These are phyloP conservation scores for Aspergillus sp. DNA, from an alignment of 2,329 filamentous ascomycete genomes.

Conservation along the genomic window DNA sequence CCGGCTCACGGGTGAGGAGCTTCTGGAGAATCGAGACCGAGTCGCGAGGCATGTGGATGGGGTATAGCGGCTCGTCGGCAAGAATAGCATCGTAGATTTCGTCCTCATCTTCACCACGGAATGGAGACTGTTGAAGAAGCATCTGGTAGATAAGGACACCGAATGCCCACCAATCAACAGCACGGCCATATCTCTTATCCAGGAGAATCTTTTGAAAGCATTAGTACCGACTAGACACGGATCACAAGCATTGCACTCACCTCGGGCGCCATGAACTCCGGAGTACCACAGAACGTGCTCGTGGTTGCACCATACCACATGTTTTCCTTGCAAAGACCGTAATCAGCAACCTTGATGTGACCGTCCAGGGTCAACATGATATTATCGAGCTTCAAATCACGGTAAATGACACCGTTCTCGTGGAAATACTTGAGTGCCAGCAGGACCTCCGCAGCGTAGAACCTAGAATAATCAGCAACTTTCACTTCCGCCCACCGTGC, in stretches of 20 bases:
- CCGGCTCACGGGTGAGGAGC: slow-evolving; percentile 90
- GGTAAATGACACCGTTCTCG: slow-evolving; percentile 97
- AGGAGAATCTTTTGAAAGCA: slow-evolving; percentile 70
- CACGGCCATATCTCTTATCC: slow-evolving; percentile 96
- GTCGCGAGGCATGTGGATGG: slow-evolving; percentile 97
- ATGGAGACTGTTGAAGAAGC: slow-evolving; percentile 97
- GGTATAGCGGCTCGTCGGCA: slow-evolving; percentile 94
- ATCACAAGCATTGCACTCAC: slow-evolving; percentile 51
- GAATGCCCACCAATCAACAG: slow-evolving; percentile 99
- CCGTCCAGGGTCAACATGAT: slow-evolving; percentile 93
- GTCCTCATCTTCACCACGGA: slow-evolving; percentile 97
- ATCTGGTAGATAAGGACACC: slow-evolving; percentile 99
- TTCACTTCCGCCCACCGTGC: background rate
- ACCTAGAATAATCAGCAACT: slow-evolving; percentile 53
- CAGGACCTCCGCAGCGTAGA: slow-evolving; percentile 97
- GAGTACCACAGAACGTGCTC: slow-evolving; percentile 98
- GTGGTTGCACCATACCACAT: slow-evolving; percentile 99
- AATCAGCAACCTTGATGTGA: slow-evolving; percentile 98
- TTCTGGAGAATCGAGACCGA: slow-evolving; percentile 98
- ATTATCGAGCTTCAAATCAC: slow-evolving; percentile 78
- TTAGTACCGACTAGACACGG: slow-evolving; percentile 22
- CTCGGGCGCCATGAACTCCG: slow-evolving; percentile 99
- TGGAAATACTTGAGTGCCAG: slow-evolving; percentile 98
- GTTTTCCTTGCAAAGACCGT: slow-evolving; percentile 98
- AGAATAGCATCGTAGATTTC: slow-evolving; percentile 99